Evolutionary conservation across 495 filamentous ascomycete species (phyloP), one percentile per base, ranked within the genome.

Genomic region (Neurospora cerealis): DNA sequence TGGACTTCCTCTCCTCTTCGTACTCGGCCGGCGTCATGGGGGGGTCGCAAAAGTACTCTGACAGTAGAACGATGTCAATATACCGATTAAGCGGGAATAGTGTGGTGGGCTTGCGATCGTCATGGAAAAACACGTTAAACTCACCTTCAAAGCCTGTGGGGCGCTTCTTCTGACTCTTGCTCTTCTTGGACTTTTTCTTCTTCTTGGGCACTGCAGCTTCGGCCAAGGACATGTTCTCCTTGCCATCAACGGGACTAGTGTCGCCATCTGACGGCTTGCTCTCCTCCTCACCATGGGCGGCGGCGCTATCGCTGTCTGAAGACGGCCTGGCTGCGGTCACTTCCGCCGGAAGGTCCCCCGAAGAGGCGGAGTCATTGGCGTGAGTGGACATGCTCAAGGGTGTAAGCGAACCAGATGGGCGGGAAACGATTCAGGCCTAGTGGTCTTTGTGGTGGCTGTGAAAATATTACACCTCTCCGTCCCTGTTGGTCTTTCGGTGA

Each of bases 31-130:
- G 91, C 0, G 92, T 94, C 42, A 97, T 80, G 1, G 95, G 94
- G 5, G 88, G 86, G 78, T 98, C 94, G 48, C 89, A 90, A 79
- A 86, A 93, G 78, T 87, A 93, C 44, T 93, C 91, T 89, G 66
- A 38, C 21, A 46, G 38, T 62, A n/a, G 17, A 48, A 54, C 5
- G 32, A 54, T 69, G 5, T 41, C 69, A 76, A 69, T 36, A 24
- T 71, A 44, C 28, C 11, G 9, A 38, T n/a, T 32, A 46, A 40
- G 44, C n/a, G 34, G 17, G 34, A 15, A 42, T 5, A 17, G 40
- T 4, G 24, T n/a, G 42, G 69, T 48, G 5, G 39, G 21, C 24
- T 62, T 66, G 54, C 24, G 15, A 36, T 34, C 28, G 28, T 19
- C 3, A 34, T 34, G 28, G 54, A 2, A 4, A 13, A 21, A 40